phyloP scores from a whole-genome alignment of 2,329 filamentous ascomycete species.

The Monosporascus ibericus region DNA sequence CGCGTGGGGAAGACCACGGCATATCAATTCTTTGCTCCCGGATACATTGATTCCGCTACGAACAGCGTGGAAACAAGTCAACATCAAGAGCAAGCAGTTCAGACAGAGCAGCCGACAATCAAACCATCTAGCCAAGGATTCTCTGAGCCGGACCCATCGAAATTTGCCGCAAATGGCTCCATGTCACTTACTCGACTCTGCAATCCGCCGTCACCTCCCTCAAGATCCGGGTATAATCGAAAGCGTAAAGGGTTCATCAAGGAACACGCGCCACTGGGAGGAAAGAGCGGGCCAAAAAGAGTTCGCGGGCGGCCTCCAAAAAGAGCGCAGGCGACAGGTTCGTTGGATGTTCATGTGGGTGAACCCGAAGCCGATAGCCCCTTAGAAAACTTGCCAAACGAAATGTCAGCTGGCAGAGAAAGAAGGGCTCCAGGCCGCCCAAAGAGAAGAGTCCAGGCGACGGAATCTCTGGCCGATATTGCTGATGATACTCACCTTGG shows the following conservation, averaged over 20 bases:
- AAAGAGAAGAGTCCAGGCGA: neutral
- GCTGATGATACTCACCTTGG: neutral
- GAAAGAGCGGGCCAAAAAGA: neutral
- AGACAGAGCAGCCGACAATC: neutral
- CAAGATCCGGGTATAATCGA: conserved; percentile 5
- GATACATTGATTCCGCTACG: neutral
- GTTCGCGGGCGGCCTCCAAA: conserved; percentile 5
- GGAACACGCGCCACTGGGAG: conserved; percentile 1
- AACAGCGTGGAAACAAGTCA: conserved; percentile 3
- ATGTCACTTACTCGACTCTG: conserved; percentile 13
- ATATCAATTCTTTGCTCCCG: conserved; percentile 31
- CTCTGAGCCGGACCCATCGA: conserved; percentile 10
- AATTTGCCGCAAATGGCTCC: conserved; percentile 6
- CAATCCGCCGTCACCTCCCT: neutral
- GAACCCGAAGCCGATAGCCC: neutral
- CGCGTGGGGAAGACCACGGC: conserved; percentile 35
- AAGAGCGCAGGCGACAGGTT: neutral
- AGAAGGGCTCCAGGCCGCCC: neutral
- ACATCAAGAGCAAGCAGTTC: neutral
- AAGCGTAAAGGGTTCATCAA: conserved; percentile 1
- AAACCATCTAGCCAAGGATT: conserved; percentile 5
- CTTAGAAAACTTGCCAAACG: neutral
- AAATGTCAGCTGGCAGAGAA: neutral
- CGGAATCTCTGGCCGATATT: neutral
- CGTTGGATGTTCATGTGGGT: neutral